Percentiles rank a stretch among this genome's conserved stretches.
These are phyloP conservation scores for Dothistroma pini DNA, from an alignment of 2,329 filamentous ascomycete species.

Conservation along the genomic window DNA sequence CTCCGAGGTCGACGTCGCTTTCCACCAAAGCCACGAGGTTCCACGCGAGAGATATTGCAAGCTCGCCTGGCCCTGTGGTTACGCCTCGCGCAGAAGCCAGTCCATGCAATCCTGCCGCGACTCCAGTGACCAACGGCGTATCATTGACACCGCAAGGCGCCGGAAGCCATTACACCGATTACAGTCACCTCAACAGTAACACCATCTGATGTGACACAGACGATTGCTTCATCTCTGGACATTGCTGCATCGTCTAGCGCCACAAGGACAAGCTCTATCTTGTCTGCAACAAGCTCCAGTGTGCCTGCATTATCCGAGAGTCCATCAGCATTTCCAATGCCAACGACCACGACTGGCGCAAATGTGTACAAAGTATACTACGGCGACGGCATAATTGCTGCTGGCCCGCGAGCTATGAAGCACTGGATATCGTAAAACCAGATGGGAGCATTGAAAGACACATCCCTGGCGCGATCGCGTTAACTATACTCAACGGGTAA, in stretches of 20 bases:
- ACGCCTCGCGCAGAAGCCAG: too few relatives aligned
- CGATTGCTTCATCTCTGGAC: too few relatives aligned
- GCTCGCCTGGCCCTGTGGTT: too few relatives aligned
- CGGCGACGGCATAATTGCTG: slow-evolving; percentile 35
- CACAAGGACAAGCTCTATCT: not conserved
- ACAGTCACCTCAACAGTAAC: too few relatives aligned
- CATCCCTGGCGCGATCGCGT: not conserved
- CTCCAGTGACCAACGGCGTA: too few relatives aligned
- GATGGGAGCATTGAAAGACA: slow-evolving; percentile 23
- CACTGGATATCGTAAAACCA: slow-evolving; percentile 37
- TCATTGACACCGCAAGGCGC: too few relatives aligned
- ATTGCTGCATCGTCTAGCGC: too few relatives aligned
- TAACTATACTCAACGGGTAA: slow-evolving; percentile 30
- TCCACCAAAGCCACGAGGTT: not conserved
- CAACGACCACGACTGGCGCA: slow-evolving; percentile 1
- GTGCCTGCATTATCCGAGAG: not conserved
- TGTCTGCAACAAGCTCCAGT: not conserved
- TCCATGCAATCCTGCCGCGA: too few relatives aligned
- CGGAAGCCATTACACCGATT: too few relatives aligned
- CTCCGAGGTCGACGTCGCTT: not conserved
- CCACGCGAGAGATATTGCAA: not conserved
- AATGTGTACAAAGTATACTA: slow-evolving; percentile 28
- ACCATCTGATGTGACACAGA: too few relatives aligned
- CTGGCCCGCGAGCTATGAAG: slow-evolving; percentile 38
- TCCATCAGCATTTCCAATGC: not conserved